Evolutionary conservation across 2,329 filamentous ascomycete genomes (phyloP).

Genomic region (Thielaviopsis musarum): DNA sequence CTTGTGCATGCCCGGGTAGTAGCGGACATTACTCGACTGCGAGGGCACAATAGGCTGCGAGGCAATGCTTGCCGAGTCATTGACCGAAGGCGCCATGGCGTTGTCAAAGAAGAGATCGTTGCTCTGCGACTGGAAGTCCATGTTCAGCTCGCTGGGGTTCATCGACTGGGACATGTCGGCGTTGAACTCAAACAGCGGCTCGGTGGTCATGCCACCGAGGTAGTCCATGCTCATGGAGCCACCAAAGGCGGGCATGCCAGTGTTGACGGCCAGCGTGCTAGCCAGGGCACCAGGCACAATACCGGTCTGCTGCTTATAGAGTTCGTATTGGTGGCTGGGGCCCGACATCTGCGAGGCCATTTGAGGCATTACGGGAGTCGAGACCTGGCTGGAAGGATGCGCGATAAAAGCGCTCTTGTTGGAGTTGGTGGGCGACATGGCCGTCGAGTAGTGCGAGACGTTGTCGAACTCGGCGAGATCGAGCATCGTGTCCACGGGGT

Average conservation of each 20-base stretch:
- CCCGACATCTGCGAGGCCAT: constrained; percentile 46
- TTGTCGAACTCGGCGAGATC: constrained; percentile 48
- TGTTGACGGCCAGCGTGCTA: constrained; percentile 54
- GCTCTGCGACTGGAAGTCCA: constrained; percentile 34
- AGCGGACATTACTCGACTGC: constrained; percentile 41
- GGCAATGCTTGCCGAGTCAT: constrained; percentile 28
- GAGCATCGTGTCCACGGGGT: constrained; percentile 40
- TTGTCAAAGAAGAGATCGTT: constrained; percentile 48
- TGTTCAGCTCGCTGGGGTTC: constrained; percentile 48
- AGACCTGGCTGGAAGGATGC: constrained; percentile 33
- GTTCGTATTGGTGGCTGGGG: constrained; percentile 87
- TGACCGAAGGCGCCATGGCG: constrained; percentile 17
- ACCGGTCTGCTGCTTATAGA: constrained; percentile 90
- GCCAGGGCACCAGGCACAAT: constrained; percentile 72
- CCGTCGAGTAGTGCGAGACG: constrained; percentile 40
- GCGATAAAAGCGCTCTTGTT: constrained; percentile 35
- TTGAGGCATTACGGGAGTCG: constrained; percentile 36
- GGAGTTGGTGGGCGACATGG: constrained; percentile 36
- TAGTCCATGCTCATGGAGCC: constrained; percentile 33
- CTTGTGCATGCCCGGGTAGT: constrained; percentile 89
- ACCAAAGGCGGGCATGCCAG: constrained; percentile 37
- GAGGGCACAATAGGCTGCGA: constrained; percentile 32
- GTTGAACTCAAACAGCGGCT: constrained; percentile 58
- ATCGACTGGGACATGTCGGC: constrained; percentile 45
- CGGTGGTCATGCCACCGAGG: constrained; percentile 38